Evolutionary conservation across 176 grass and related monocot genomes (phyloP), one percentile per base, ranked within the genome.

Genomic region (Ensete ventricosum): DNA sequence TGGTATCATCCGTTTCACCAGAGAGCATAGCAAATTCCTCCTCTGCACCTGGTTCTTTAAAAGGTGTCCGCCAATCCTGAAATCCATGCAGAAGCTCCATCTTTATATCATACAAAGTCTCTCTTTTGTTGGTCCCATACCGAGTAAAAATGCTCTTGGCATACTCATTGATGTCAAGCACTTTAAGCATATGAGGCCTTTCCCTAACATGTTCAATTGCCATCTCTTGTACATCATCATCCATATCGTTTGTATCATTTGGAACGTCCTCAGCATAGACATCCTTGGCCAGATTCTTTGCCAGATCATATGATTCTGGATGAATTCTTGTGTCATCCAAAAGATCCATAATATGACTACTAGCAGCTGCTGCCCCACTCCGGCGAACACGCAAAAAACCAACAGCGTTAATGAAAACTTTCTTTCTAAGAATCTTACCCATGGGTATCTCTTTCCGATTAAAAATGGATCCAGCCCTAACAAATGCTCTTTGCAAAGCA

Each of bases 311-410:
- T 0, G 96, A 99, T 60, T 99, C 96, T 43, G 96, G 96, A 94
- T 99, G 96, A 62, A 99, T 99, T 79, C 96, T 85, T 73, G 96
- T 99, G 71, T 99, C 96, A 85, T 99, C 96, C 62, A 99, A 88
- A 55, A 95, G 77, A 79, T 95, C 96, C 82, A 99, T 93, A 8
- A 90, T 85, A 53, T 94, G 86, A 73, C 84, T 82, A 78, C 88
- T 95, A 29, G 84, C 79, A 62, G 82, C 83, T 66, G 96, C 90
- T 75, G 84, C 88, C 65, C 96, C 96, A 58, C 86, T 99, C 1
- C 82, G 80, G 5, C 91, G 77, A 9, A 99, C 88, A 77, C 96
- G 85, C 76, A 95, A 95, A 87, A 95, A 99, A 17, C 88, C 96
- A 55, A 80, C 90, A 21, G 84, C 78, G 81, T 88, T 99, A 80